Evolutionary conservation across 2,329 filamentous ascomycete genomes (phyloP).

Genomic region (Nemania abortiva): DNA sequence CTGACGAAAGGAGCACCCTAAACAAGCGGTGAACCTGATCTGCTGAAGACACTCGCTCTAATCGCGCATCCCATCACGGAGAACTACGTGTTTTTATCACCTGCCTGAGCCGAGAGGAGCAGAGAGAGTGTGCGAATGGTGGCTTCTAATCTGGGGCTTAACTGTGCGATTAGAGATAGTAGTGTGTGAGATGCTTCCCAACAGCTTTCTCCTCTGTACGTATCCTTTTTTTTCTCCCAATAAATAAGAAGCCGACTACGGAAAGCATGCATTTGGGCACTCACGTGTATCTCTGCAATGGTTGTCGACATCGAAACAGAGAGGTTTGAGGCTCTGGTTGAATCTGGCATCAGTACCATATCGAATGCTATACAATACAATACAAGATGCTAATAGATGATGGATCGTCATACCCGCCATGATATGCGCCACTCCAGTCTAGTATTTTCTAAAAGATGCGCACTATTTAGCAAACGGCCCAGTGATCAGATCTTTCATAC

Average conservation of each 20-base stretch:
- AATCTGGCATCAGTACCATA: neutral
- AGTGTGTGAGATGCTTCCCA: neutral
- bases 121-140: too few species aligned
- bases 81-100: neutral
- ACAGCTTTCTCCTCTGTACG: neutral
- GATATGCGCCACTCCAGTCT: slow-evolving; percentile 6
- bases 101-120: neutral
- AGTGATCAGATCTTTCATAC: neutral
- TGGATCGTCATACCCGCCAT: neutral
- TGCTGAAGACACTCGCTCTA: neutral
- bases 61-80: neutral
- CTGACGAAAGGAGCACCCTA: neutral
- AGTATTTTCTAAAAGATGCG: slow-evolving; percentile 13
- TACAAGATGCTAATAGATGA: neutral
- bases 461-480: neutral
- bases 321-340: neutral
- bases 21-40: neutral
- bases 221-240: neutral
- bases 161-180: neutral
- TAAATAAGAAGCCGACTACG: neutral
- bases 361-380: neutral
- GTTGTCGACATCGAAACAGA: neutral
- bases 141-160: too few species aligned
- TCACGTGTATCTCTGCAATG: neutral
- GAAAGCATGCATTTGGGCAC: neutral